Conservation (phyloP, 2,329 filamentous ascomycete genomes). For the Hypoxylon sp. region DNA sequence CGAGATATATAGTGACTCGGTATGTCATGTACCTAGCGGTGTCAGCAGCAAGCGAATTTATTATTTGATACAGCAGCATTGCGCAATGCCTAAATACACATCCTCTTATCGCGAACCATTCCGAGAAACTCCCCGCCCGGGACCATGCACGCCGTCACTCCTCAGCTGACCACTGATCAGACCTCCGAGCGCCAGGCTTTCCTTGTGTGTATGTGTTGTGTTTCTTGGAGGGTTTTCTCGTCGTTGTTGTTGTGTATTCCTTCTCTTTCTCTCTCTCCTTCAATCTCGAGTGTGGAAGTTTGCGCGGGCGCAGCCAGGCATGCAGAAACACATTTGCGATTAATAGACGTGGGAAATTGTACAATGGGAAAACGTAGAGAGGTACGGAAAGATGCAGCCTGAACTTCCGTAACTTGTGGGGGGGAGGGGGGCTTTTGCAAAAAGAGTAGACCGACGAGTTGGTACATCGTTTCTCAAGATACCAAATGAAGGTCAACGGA, state of each 20-base stretch:
- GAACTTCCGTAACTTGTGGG: constrained; percentile 22
- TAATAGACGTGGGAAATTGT: constrained; percentile 20
- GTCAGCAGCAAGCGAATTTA: constrained; percentile 18
- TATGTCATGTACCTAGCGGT: not conserved
- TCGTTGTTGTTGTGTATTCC: not conserved
- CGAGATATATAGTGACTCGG: not conserved
- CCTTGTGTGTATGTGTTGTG: not conserved
- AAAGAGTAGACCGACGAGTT: constrained; percentile 12
- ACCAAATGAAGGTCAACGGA: constrained; percentile 7
- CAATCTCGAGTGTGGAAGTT: constrained; percentile 6
- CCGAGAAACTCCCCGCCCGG: constrained; percentile 21
- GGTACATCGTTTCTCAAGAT: constrained; percentile 13
- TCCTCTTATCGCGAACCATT: constrained; percentile 15
- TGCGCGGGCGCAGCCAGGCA: constrained; percentile 6
- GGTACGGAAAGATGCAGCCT: constrained; percentile 14
- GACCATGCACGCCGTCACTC: constrained; percentile 30
- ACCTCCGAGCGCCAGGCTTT: constrained; percentile 36
- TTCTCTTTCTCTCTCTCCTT: constrained; percentile 11
- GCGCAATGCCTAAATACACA: constrained; percentile 33
- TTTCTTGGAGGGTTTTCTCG: not conserved
- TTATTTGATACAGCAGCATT: constrained; percentile 26
- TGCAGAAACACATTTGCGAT: not conserved
- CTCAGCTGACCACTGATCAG: constrained; percentile 21
- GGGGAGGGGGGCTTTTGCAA: too few relatives aligned
- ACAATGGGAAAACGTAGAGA: constrained; percentile 16